Evolutionary conservation across 257 asterid genomes (phyloP).

Genomic region (Capsicum rhomboideum): DNA sequence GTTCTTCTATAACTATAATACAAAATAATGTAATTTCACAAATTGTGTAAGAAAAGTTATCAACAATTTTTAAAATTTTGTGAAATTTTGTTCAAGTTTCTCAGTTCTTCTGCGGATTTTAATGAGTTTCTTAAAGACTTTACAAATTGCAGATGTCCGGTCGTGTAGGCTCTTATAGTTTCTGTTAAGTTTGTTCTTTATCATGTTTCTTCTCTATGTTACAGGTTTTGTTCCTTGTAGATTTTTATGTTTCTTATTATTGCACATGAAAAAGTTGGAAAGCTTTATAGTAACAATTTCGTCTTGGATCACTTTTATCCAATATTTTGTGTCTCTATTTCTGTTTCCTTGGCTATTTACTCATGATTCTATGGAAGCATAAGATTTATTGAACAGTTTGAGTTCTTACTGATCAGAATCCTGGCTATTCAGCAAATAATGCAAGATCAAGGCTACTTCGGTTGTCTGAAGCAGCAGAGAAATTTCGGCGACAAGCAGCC

Average conservation of each 20-base stretch:
- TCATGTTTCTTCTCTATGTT: neutral
- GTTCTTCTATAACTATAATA: too few species aligned
- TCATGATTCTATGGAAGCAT: neutral
- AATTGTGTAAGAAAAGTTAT: too few species aligned
- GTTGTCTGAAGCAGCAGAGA: constrained; percentile 86
- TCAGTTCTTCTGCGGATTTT: too few species aligned
- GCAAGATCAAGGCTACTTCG: constrained; percentile 77
- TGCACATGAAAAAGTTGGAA: neutral
- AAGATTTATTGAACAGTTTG: neutral
- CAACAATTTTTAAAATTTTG: too few species aligned
- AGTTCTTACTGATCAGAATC: constrained; percentile 9
- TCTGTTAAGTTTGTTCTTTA: neutral
- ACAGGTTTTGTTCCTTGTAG: neutral
- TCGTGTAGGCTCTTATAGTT: too few species aligned
- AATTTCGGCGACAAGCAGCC: constrained; percentile 73
- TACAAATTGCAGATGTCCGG: too few species aligned
- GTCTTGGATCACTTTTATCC: neutral
- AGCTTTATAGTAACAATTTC: neutral
- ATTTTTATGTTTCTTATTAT: neutral
- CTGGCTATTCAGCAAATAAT: constrained; percentile 52
- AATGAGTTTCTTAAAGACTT: too few species aligned
- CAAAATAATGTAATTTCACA: too few species aligned
- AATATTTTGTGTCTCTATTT: neutral
- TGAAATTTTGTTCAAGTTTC: too few species aligned
- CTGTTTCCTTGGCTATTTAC: neutral